Conservation (phyloP, 2,329 filamentous ascomycete species). For the Lasiodiplodia hormozganensis region DNA sequence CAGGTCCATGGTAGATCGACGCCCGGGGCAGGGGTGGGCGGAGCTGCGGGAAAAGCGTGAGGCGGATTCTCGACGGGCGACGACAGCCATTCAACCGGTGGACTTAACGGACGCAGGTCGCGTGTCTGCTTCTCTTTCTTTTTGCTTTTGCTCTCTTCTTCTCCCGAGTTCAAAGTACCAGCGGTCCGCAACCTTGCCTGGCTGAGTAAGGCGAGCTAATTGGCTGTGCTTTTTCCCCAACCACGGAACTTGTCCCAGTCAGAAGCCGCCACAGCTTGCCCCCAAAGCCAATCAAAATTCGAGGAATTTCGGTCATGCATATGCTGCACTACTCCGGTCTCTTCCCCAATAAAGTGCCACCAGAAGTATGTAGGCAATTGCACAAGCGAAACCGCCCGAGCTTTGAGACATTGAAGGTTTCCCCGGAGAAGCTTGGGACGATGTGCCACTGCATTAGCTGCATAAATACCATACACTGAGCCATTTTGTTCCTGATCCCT, state of each 20-base stretch:
- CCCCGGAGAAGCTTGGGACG: background rate
- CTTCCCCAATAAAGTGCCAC: background rate
- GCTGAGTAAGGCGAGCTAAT: background rate
- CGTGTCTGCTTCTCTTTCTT: background rate
- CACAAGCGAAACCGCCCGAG: background rate
- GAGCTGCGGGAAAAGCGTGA: background rate
- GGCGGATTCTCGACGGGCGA: background rate
- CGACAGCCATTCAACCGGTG: background rate
- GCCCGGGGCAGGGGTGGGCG: background rate
- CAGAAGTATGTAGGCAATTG: background rate
- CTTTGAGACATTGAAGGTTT: background rate
- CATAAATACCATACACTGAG: background rate
- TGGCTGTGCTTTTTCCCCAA: background rate
- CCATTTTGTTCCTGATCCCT: background rate
- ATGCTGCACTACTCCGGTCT: background rate
- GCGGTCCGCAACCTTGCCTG: background rate
- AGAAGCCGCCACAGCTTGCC: background rate
- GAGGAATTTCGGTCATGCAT: background rate
- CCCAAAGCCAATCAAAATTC: background rate
- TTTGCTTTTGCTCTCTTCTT: background rate
- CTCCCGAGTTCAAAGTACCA: background rate
- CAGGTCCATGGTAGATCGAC: background rate
- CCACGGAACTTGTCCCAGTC: background rate
- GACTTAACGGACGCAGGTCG: background rate
- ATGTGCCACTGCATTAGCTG: background rate